A percentile compares a stretch with the other conserved stretches of the same genome.
Evolutionary conservation across 116 monocot species (phyloP).

Genomic region (Zostera marina): DNA sequence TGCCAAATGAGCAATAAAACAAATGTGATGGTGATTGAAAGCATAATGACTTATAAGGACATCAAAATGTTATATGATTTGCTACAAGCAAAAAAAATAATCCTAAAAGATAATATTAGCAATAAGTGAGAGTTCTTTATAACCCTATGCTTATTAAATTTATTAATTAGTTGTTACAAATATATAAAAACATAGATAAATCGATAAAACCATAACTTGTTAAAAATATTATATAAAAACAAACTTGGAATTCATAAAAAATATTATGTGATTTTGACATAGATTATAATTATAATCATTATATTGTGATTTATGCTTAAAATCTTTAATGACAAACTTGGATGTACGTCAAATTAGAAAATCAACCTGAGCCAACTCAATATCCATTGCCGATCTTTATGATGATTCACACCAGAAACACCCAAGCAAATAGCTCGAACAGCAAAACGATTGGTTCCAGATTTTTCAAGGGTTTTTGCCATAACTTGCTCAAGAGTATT

Average conservation of each 20-base stretch:
- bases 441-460: slow-evolving; percentile 29
- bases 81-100: too few species aligned
- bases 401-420: slow-evolving; percentile 88
- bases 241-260: too few species aligned
- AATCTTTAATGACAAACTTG: background rate
- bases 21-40: background rate
- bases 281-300: background rate
- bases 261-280: too few species aligned
- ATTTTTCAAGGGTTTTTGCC: slow-evolving; percentile 51
- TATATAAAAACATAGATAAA: too few species aligned
- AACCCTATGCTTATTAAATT: too few species aligned
- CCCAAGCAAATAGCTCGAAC: slow-evolving; percentile 82
- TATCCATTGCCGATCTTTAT: slow-evolving; percentile 62
- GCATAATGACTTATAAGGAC: background rate
- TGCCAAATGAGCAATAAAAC: background rate
- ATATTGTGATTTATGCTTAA: background rate
- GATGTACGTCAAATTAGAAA: background rate
- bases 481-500: slow-evolving; percentile 66
- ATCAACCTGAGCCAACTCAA: slow-evolving; percentile 71
- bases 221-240: too few species aligned
- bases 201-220: too few species aligned
- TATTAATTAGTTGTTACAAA: too few species aligned
- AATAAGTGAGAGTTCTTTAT: too few species aligned
- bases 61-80: too few species aligned
- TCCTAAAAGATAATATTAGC: too few species aligned